Evolutionary conservation across 345 rosid species (phyloP).

Genomic region (Arabidopsis suecica): DNA sequence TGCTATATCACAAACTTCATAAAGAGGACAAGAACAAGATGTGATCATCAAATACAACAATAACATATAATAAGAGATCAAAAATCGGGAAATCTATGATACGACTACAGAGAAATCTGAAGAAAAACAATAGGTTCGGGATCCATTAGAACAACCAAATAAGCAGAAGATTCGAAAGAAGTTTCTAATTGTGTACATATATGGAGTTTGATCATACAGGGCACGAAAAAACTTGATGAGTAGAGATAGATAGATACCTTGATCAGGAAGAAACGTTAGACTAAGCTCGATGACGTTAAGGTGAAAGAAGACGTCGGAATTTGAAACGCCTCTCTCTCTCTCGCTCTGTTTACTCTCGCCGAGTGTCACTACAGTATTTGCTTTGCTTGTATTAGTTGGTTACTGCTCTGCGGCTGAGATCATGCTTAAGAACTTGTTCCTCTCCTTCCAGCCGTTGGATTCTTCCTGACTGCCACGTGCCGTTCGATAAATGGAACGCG

Average conservation of each 20-base stretch:
- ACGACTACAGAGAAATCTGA: neutral
- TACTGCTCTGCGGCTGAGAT: conserved; percentile 19
- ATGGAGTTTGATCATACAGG: neutral
- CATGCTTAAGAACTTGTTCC: neutral
- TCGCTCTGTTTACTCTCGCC: neutral
- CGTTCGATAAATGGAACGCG: neutral
- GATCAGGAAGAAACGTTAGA: conserved; percentile 25
- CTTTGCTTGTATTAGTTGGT: neutral
- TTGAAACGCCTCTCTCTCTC: conserved; percentile 17
- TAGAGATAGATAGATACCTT: conserved; percentile 29
- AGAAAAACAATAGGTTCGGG: neutral
- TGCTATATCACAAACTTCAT: conserved; percentile 13
- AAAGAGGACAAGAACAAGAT: neutral
- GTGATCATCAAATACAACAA: neutral
- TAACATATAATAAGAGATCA: neutral
- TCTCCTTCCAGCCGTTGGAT: conserved; percentile 34
- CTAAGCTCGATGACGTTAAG: neutral
- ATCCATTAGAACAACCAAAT: neutral
- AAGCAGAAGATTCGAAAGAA: neutral
- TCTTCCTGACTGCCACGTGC: conserved; percentile 7
- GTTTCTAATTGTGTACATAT: neutral
- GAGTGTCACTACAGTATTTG: conserved; percentile 1
- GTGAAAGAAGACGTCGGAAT: conserved; percentile 17
- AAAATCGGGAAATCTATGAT: neutral
- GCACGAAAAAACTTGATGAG: no score